A percentile compares a stretch with the other conserved stretches of the same genome.
These are phyloP conservation scores for Botrytis aclada DNA, from an alignment of 2,329 filamentous ascomycete species.

Conservation along the genomic window DNA sequence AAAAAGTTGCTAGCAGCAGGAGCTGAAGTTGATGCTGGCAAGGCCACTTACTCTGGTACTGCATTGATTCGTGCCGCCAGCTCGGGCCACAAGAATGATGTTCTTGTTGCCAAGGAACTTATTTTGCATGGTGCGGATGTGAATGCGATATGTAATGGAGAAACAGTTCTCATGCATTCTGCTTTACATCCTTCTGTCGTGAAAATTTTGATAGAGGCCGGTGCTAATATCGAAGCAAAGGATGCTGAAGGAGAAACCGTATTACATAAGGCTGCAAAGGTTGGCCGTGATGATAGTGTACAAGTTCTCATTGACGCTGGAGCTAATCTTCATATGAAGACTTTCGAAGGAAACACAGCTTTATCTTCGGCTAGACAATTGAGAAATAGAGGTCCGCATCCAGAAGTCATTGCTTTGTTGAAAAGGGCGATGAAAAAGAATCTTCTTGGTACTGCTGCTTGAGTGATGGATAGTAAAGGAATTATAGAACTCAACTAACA, in stretches of 20 bases:
- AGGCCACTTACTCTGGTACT: not conserved
- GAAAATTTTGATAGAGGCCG: not conserved
- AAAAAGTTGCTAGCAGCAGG: not conserved
- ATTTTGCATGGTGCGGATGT: not conserved
- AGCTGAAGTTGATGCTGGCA: slow-evolving; percentile 6
- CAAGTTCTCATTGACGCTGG: not conserved
- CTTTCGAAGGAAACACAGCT: not conserved
- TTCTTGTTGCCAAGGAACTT: not conserved
- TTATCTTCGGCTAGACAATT: not conserved
- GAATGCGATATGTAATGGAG: not conserved
- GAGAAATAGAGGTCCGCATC: not conserved
- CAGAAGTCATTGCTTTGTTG: not conserved
- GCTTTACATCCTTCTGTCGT: not conserved
- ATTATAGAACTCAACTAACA: not conserved
- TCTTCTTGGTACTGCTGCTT: not conserved
- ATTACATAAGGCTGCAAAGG: not conserved
- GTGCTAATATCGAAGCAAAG: not conserved
- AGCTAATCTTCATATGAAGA: not conserved
- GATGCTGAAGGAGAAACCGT: not conserved
- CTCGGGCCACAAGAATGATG: not conserved
- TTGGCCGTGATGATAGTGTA: not conserved
- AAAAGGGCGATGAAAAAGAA: not conserved
- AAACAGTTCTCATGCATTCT: not conserved
- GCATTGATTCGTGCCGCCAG: not conserved
- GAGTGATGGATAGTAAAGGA: not conserved